Base-by-base conservation (phyloP, 2,329 filamentous ascomycete genomes). In the Aaosphaeria pasadenensis region DNA sequence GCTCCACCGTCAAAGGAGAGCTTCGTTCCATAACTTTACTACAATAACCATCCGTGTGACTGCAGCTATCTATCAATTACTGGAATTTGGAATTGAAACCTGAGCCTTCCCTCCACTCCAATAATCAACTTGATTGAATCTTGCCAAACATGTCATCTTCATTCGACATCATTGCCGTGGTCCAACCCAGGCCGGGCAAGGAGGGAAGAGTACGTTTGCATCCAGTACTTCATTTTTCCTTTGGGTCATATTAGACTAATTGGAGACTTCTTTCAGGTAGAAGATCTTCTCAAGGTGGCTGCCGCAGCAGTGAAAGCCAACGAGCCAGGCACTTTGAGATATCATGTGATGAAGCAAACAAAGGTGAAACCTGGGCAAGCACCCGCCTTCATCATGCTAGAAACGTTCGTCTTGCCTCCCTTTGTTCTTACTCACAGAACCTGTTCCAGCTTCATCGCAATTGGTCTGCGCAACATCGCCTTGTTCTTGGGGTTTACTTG, bases 241-340 rank as follows among this genome's bases (percentile, higher is more conserved):
- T 24, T 24, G 17, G 17, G 17, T 24, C 17, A 24, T 24, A 24
- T 24, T 24, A 43, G 30, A 9, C 28, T 7, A 11, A 31, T 6
- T 44, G 7, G 30, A 32, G 28, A 54, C 17, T 4, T n/a, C 38
- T 5, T 13, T 24, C 24, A 70, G 67, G 55, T 70, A 9, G 57
- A 67, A 46, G 58, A 67, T 32, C 54, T 69, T 1, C 59, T 70
- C 28, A 41, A 39, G 5, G 45, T 43, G 2, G 55, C 62, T 2
- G 61, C 63, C 1, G 48, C 54, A 41, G 44, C 49, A 11, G 66
- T 67, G 9, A 57, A 67, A 42, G 58, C 55, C 4, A 65, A 65
- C 2, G 67, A 70, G 48, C 66, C 66, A 1, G 64, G 62, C 4
- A 63, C 61, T 2, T 52, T 67, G n/a, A 56, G 56, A 6, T 70